Percentiles rank a stretch among this genome's conserved stretches.
Conservation (phyloP, 257 asterid genomes). For the Euphrasia confusa region DNA sequence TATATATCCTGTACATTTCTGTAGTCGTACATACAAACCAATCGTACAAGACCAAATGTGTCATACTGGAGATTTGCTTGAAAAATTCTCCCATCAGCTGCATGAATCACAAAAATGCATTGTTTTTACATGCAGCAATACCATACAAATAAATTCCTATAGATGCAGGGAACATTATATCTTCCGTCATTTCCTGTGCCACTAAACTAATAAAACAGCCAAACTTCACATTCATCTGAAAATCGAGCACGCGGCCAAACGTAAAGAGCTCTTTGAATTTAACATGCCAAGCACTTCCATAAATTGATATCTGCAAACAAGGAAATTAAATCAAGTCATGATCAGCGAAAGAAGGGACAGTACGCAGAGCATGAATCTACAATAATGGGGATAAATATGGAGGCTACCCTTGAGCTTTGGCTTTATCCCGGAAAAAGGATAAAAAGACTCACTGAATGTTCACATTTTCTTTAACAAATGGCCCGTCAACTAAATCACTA, state of each 20-base stretch:
- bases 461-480: neutral
- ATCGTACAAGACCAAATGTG: neutral
- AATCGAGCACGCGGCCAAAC: slow-evolving; percentile 6
- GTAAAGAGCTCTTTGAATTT: neutral
- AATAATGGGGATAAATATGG: neutral
- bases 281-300: neutral
- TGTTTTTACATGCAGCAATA: slow-evolving; percentile 6
- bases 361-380: neutral
- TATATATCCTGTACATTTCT: slow-evolving; percentile 1
- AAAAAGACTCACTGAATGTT: neutral
- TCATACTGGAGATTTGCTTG: neutral
- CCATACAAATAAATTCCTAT: neutral
- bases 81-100: slow-evolving; percentile 9
- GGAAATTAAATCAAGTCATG: neutral
- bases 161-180: neutral
- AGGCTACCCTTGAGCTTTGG: neutral
- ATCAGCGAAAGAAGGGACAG: neutral
- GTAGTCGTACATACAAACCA: neutral
- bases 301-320: slow-evolving; percentile 4
- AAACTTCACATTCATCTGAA: slow-evolving; percentile 4
- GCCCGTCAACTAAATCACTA: neutral
- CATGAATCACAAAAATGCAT: neutral
- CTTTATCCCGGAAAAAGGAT: neutral
- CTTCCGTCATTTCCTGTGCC: neutral
- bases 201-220: neutral